Evolutionary conservation across 176 grass and related monocot species (phyloP).

Genomic region (Musa beccarii): DNA sequence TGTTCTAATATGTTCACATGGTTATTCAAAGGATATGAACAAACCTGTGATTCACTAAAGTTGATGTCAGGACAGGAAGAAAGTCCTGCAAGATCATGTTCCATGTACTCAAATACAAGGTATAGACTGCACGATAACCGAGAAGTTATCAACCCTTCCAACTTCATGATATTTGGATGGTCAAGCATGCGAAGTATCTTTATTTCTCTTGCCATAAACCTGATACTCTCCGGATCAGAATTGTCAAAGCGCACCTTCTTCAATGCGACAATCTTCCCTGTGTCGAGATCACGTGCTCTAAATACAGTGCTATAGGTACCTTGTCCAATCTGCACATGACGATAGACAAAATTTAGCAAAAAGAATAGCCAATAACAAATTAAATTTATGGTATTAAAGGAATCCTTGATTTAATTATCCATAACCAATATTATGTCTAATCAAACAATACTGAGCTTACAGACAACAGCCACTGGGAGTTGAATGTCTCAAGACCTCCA

Average conservation of each 20-base stretch:
- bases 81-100: constrained; percentile 91
- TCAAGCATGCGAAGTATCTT: constrained; percentile 78
- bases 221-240: constrained; percentile 86
- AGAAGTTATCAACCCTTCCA: constrained; percentile 94
- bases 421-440: background rate
- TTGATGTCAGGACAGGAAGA: constrained; percentile 74
- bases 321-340: constrained; percentile 65
- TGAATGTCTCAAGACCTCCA: background rate
- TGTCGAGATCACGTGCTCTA: constrained; percentile 56
- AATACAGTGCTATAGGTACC: constrained; percentile 99
- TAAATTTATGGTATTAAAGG: background rate
- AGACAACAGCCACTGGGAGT: background rate
- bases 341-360: background rate
- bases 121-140: constrained; percentile 67
- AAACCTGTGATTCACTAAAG: constrained; percentile 80
- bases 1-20: background rate
- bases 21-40: background rate
- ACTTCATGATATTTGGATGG: constrained; percentile 92
- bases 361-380: background rate
- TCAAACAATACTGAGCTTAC: background rate
- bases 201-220: constrained; percentile 98
- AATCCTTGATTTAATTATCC: background rate
- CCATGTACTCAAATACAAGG: constrained; percentile 99
- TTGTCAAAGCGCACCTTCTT: constrained; percentile 98
- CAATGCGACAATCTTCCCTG: constrained; percentile 85